These are phyloP conservation scores for Pseudonectria foliicola DNA, from an alignment of 2,329 filamentous ascomycete genomes.

Conservation along the genomic window DNA sequence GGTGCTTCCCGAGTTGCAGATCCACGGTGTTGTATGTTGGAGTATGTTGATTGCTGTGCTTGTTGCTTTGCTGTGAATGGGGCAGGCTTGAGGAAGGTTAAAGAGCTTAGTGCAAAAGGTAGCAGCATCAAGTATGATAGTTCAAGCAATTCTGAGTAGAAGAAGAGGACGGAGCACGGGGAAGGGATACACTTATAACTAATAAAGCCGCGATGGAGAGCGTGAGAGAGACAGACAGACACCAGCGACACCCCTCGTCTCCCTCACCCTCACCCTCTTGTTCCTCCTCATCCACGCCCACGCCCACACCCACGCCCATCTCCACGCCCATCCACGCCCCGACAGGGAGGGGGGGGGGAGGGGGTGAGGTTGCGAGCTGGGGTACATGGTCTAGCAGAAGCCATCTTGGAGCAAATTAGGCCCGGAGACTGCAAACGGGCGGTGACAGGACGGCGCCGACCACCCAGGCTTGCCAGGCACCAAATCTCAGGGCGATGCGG, in stretches of 20 bases:
- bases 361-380: slow-evolving; percentile 10
- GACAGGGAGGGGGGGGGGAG: no score
- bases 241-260: slow-evolving; percentile 16
- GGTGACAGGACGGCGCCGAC: slow-evolving; percentile 29
- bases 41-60: no score
- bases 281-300: neutral
- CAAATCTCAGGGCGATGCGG: slow-evolving; percentile 23
- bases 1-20: no score
- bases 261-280: neutral
- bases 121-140: slow-evolving; percentile 8
- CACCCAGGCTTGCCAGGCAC: no score
- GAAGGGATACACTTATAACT: slow-evolving; percentile 29
- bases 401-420: slow-evolving; percentile 23
- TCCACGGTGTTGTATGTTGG: no score
- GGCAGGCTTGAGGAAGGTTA: neutral
- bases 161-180: slow-evolving; percentile 23
- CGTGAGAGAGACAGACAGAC: slow-evolving; percentile 1
- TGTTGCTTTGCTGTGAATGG: no score
- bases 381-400: slow-evolving; percentile 18
- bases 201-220: slow-evolving; percentile 9
- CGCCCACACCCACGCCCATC: neutral
- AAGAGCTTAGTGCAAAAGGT: slow-evolving; percentile 4
- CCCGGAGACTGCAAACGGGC: slow-evolving; percentile 27
- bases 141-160: slow-evolving; percentile 20
- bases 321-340: neutral